Evolutionary conservation across 805 yeast species (phyloP).

Genomic region (Saturnispora sekii): DNA sequence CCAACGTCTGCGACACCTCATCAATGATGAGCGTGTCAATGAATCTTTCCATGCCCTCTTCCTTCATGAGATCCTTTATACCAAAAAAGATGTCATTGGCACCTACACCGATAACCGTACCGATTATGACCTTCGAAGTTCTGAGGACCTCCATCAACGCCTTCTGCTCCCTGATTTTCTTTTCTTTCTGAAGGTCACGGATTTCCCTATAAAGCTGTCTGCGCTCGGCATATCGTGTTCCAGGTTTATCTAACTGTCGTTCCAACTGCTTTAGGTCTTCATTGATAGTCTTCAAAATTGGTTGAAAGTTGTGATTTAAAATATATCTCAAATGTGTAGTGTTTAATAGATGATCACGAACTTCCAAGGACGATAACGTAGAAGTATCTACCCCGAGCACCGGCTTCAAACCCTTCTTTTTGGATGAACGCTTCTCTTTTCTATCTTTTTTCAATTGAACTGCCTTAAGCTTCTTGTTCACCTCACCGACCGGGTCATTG

Average conservation of each 20-base stretch:
- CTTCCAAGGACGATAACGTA: slow-evolving; percentile 3
- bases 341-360: slow-evolving; percentile 1
- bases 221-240: slow-evolving; percentile 46
- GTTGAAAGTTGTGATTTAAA: slow-evolving; percentile 2
- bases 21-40: slow-evolving; percentile 84
- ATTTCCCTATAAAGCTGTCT: slow-evolving; percentile 59
- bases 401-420: neutral
- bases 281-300: slow-evolving; percentile 5
- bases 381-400: neutral
- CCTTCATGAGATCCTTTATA: slow-evolving; percentile 5
- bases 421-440: slow-evolving; percentile 1
- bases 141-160: slow-evolving; percentile 48
- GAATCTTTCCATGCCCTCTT: slow-evolving; percentile 15
- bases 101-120: slow-evolving; percentile 41
- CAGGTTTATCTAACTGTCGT: slow-evolving; percentile 43
- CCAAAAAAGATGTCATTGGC: slow-evolving; percentile 7
- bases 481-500: neutral
- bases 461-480: slow-evolving; percentile 3
- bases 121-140: slow-evolving; percentile 58
- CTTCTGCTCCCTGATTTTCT: slow-evolving; percentile 54
- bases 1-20: slow-evolving; percentile 90
- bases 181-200: slow-evolving; percentile 60
- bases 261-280: slow-evolving; percentile 9
- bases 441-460: slow-evolving; percentile 4
- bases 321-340: slow-evolving; percentile 6